Percentiles rank a stretch among this genome's conserved stretches.
These are phyloP conservation scores for Cavenderia fasciculata DNA, from an alignment of 78 protist genomes.

Conservation along the genomic window DNA sequence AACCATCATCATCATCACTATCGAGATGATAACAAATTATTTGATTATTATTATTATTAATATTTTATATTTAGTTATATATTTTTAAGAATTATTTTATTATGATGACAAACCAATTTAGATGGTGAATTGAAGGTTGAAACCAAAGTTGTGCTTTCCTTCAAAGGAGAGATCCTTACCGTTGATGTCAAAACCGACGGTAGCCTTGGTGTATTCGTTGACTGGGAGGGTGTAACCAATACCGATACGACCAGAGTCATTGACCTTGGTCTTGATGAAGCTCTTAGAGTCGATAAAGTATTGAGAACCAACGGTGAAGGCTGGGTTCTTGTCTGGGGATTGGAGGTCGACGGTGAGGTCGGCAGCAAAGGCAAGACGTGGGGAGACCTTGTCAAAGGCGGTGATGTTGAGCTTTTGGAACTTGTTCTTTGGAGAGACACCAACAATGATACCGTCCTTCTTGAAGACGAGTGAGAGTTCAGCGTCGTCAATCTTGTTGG, in stretches of 20 bases:
- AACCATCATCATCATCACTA: slow-evolving; percentile 3
- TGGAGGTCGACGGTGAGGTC: slow-evolving; percentile 43
- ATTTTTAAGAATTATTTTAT: not conserved
- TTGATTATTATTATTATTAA: slow-evolving; percentile 6
- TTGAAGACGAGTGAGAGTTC: slow-evolving; percentile 15
- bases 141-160: slow-evolving; percentile 21
- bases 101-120: slow-evolving; percentile 8
- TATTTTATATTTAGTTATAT: not conserved
- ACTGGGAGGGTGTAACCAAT: slow-evolving; percentile 17
- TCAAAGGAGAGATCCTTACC: not conserved
- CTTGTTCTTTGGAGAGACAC: slow-evolving; percentile 30
- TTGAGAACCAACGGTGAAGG: slow-evolving; percentile 36
- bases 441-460: slow-evolving; percentile 15
- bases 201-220: not conserved
- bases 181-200: slow-evolving; percentile 4
- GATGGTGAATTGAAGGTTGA: slow-evolving; percentile 1
- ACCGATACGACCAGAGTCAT: slow-evolving; percentile 1
- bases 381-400: slow-evolving; percentile 4
- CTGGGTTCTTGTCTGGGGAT: slow-evolving; percentile 25
- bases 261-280: slow-evolving; percentile 20
- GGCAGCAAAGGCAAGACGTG: slow-evolving; percentile 19
- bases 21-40: slow-evolving; percentile 4
- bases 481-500: slow-evolving; percentile 1
- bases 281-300: slow-evolving; percentile 9
- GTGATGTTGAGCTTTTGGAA: not conserved